A percentile compares a stretch with the other conserved stretches of the same genome.
Evolutionary conservation across 2,329 filamentous ascomycete genomes (phyloP).

Genomic region (Penicillium sclerotigenum): DNA sequence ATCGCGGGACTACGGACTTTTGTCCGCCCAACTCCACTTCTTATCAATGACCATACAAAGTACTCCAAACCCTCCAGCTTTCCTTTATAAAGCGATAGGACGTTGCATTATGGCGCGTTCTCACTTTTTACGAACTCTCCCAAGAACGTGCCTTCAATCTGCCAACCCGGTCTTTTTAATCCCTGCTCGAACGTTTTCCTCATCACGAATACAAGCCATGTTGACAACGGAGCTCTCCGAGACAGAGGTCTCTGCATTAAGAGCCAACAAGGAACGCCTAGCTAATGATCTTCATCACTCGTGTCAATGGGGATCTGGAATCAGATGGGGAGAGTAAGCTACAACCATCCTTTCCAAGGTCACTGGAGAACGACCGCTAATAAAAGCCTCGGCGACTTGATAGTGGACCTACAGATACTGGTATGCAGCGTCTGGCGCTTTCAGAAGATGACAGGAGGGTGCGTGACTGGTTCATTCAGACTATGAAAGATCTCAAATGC

Average conservation of each 20-base stretch:
- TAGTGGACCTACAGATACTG: conserved; percentile 58
- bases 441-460: conserved; percentile 68
- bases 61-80: not conserved
- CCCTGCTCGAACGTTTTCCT: conserved; percentile 8
- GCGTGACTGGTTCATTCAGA: conserved; percentile 71
- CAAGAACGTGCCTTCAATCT: not conserved
- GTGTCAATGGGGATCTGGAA: conserved; percentile 64
- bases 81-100: not conserved
- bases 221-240: conserved; percentile 48
- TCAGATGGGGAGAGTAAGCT: conserved; percentile 65
- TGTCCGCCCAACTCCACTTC: conserved; percentile 6
- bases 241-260: conserved; percentile 51
- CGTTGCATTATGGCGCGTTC: not conserved
- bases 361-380: not conserved
- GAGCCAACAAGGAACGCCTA: conserved; percentile 58
- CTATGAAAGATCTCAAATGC: conserved; percentile 63
- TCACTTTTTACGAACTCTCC: not conserved
- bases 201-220: conserved; percentile 27
- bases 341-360: conserved; percentile 1
- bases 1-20: conserved; percentile 2
- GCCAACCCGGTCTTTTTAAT: not conserved
- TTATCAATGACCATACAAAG: conserved; percentile 3
- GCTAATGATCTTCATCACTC: conserved; percentile 64
- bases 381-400: not conserved
- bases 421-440: conserved; percentile 72